phyloP scores from a whole-genome alignment of 192 early-diverging fungal genomes.

The Geranomyces variabilis region DNA sequence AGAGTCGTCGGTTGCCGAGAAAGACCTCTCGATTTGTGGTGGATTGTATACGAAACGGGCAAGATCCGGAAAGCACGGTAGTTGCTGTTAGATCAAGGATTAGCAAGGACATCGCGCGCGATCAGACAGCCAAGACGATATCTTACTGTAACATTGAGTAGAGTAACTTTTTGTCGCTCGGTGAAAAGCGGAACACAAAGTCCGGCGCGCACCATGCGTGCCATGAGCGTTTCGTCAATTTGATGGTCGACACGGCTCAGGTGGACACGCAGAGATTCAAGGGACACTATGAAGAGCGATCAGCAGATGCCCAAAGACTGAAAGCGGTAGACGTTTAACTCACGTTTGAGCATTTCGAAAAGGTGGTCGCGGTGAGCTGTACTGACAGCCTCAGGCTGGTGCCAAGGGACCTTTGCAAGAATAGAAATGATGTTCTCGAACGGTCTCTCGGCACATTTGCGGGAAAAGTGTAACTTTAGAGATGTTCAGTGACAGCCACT shows the following conservation, averaged over 20 bases:
- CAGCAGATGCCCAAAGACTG: background rate
- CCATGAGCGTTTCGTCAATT: constrained; percentile 58
- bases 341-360: constrained; percentile 68
- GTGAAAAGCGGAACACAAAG: constrained; percentile 74
- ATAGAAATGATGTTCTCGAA: constrained; percentile 80
- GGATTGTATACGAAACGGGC: constrained; percentile 40
- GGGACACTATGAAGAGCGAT: constrained; percentile 46
- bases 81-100: constrained; percentile 29
- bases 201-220: constrained; percentile 63
- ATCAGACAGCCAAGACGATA: background rate
- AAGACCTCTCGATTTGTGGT: constrained; percentile 3
- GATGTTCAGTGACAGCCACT: background rate
- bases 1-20: background rate
- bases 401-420: constrained; percentile 75
- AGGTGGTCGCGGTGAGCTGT: constrained; percentile 75
- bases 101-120: background rate
- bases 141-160: constrained; percentile 52
- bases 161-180: constrained; percentile 70
- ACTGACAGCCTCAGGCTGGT: constrained; percentile 59
- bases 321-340: background rate
- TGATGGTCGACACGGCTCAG: constrained; percentile 60
- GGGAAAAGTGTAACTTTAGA: constrained; percentile 68
- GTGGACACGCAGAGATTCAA: constrained; percentile 66
- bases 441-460: constrained; percentile 73
- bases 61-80: constrained; percentile 43